These are phyloP conservation scores for Cyberlindnera xishuangbannaensis DNA, from an alignment of 805 yeast genomes.

Conservation along the genomic window DNA sequence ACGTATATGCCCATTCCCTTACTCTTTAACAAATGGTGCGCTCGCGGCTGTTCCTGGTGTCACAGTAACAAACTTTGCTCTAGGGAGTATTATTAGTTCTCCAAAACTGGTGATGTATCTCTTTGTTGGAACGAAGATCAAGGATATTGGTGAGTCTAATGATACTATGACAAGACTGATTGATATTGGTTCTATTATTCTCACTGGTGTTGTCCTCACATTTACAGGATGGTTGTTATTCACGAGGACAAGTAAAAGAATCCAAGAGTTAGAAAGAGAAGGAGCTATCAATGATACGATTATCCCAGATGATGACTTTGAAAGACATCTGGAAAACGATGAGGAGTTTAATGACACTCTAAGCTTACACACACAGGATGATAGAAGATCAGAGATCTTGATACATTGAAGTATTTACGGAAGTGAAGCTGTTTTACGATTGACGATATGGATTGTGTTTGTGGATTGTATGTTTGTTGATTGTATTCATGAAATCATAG, in stretches of 20 bases:
- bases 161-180: conserved; percentile 47
- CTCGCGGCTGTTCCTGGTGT: conserved; percentile 82
- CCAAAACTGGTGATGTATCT: conserved; percentile 77
- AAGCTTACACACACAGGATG: conserved; percentile 13
- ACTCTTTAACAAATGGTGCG: conserved; percentile 88
- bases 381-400: conserved; percentile 2
- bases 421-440: no score
- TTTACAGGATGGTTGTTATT: conserved; percentile 66
- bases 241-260: conserved; percentile 37
- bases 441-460: conserved; percentile 1
- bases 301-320: conserved; percentile 15
- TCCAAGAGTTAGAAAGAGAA: conserved; percentile 26
- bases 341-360: conserved; percentile 8
- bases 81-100: conserved; percentile 70
- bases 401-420: no score
- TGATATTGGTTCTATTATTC: conserved; percentile 53
- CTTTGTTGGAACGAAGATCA: conserved; percentile 72
- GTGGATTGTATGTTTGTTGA: not conserved
- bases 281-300: conserved; percentile 5
- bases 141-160: conserved; percentile 56
- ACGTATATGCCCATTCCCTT: conserved; percentile 88
- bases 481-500: not conserved
- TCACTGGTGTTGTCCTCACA: conserved; percentile 50
- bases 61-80: conserved; percentile 49
- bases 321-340: conserved; percentile 12